These are phyloP conservation scores for Phoma herbarum DNA, from an alignment of 2,329 filamentous ascomycete genomes.

Conservation along the genomic window DNA sequence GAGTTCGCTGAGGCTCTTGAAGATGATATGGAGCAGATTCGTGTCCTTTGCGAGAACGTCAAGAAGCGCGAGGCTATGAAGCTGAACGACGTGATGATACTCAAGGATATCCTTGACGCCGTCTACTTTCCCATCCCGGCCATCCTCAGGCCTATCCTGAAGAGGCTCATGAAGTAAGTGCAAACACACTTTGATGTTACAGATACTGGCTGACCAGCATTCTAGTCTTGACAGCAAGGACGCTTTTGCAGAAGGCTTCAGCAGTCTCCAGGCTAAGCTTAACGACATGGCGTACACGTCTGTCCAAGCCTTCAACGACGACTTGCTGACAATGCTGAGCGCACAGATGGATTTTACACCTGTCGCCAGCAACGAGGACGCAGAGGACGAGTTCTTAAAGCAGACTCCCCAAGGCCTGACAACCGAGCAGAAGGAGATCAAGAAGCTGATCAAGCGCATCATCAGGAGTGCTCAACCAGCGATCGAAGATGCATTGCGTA, in stretches of 20 bases:
- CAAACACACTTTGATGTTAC: slow-evolving; percentile 24
- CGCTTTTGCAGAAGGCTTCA: slow-evolving; percentile 63
- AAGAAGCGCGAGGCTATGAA: slow-evolving; percentile 81
- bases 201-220: slow-evolving; percentile 10
- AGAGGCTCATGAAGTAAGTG: slow-evolving; percentile 84
- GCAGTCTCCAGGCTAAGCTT: slow-evolving; percentile 62
- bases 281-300: slow-evolving; percentile 67
- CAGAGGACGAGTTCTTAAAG: slow-evolving; percentile 54
- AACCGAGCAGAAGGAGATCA: slow-evolving; percentile 78
- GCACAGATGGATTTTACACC: slow-evolving; percentile 62
- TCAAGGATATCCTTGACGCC: slow-evolving; percentile 82
- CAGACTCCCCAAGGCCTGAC: slow-evolving; percentile 54
- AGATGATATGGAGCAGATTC: slow-evolving; percentile 79
- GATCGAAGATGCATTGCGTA: slow-evolving; percentile 77
- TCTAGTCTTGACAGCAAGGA: slow-evolving; percentile 58
- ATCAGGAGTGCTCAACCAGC: slow-evolving; percentile 81
- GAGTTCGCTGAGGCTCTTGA: slow-evolving; percentile 83
- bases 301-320: slow-evolving; percentile 67
- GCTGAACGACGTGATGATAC: slow-evolving; percentile 76
- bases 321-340: slow-evolving; percentile 65
- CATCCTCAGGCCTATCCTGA: slow-evolving; percentile 78
- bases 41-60: slow-evolving; percentile 72
- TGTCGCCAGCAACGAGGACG: slow-evolving; percentile 50
- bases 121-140: slow-evolving; percentile 90
- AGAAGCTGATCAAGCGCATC: slow-evolving; percentile 87